Conservation (phyloP, 169 alveolate species). For the Plasmodium malariae region DNA sequence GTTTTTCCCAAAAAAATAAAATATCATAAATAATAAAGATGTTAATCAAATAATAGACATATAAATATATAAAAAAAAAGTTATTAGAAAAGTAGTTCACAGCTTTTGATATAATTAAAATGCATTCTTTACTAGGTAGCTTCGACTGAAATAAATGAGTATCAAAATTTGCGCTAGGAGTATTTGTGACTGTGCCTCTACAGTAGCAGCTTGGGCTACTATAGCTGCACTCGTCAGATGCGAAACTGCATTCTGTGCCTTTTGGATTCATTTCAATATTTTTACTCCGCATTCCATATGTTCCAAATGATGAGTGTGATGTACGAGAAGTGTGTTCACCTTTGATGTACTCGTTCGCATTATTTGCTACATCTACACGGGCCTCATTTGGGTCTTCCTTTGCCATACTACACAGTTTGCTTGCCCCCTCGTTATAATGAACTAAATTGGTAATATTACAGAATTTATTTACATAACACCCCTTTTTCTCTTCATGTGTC, state of each 20-base stretch:
- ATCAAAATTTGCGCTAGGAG: background rate
- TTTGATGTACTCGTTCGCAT: no score
- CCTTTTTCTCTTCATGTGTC: slow-evolving; percentile 3
- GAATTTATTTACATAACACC: background rate
- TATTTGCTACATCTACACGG: background rate
- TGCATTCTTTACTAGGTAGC: slow-evolving; percentile 14
- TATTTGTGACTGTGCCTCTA: background rate
- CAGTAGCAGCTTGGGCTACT: background rate
- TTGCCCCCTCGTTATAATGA: background rate
- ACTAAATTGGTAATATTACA: slow-evolving; percentile 18
- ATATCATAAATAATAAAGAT: slow-evolving; percentile 36
- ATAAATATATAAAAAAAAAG: slow-evolving; percentile 46
- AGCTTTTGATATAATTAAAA: slow-evolving; percentile 34
- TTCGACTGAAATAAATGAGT: background rate
- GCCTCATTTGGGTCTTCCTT: background rate
- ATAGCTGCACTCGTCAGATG: no score
- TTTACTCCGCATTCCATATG: no score
- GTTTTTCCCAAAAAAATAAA: slow-evolving; percentile 64
- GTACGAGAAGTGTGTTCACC: no score
- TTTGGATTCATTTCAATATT: no score
- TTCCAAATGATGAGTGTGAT: no score
- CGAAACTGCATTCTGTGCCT: no score
- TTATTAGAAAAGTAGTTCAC: slow-evolving; percentile 47
- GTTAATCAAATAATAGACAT: slow-evolving; percentile 45
- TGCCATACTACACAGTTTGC: background rate